A percentile compares a stretch with the other conserved stretches of the same genome.
Evolutionary conservation across 345 rosid species (phyloP).

Genomic region (Sonneratia alba): DNA sequence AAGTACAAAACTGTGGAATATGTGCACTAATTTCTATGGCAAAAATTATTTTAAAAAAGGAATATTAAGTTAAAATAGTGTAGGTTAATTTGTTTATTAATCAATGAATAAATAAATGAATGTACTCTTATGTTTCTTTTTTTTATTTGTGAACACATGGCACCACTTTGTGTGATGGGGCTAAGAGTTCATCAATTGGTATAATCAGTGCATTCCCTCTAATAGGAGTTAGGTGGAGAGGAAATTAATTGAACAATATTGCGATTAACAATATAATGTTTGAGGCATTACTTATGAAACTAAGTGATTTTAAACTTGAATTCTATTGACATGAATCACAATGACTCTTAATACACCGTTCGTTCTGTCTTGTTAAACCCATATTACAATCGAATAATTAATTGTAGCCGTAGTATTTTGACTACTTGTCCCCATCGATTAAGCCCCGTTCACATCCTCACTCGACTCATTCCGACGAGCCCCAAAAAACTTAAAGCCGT

Average conservation of each 20-base stretch:
- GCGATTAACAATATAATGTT: background rate
- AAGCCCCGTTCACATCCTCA: too few relatives aligned
- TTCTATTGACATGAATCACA: too few relatives aligned
- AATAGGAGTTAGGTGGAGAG: background rate
- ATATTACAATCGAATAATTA: too few relatives aligned
- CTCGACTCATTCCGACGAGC: too few relatives aligned
- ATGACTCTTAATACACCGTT: too few relatives aligned
- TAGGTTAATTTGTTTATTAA: background rate
- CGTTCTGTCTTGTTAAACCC: too few relatives aligned
- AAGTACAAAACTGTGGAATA: background rate
- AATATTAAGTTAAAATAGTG: background rate
- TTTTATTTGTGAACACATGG: background rate
- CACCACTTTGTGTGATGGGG: background rate
- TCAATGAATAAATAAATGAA: background rate
- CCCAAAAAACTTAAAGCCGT: too few relatives aligned
- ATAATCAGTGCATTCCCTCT: background rate
- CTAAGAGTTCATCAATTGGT: background rate
- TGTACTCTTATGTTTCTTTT: background rate
- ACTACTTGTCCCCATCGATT: too few relatives aligned
- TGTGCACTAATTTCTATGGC: too few relatives aligned
- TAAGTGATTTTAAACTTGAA: too few relatives aligned
- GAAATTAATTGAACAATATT: background rate
- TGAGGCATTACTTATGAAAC: too few relatives aligned
- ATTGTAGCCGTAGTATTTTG: too few relatives aligned
- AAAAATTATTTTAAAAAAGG: background rate